Evolutionary conservation across 1,284 basidiomycete genomes (phyloP).

Genomic region (Leccinum subrobustum): DNA sequence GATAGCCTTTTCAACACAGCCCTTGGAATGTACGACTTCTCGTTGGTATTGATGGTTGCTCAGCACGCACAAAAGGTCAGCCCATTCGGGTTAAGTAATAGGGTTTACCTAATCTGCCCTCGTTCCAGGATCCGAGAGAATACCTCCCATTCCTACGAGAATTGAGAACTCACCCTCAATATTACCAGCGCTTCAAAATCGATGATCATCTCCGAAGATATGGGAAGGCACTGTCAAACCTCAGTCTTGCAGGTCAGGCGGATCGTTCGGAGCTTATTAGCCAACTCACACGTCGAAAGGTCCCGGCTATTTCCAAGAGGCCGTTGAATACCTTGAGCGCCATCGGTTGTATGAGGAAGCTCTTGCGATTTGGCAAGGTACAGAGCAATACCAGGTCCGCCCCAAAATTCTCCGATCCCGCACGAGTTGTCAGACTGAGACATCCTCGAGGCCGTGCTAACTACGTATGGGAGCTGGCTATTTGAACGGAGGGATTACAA

Average conservation of each 20-base stretch:
- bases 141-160: constrained; percentile 96
- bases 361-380: constrained; percentile 69
- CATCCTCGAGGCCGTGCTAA: constrained; percentile 53
- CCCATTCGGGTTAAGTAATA: background rate
- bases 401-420: background rate
- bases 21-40: constrained; percentile 98
- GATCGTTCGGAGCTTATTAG: background rate
- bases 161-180: constrained; percentile 75
- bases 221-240: constrained; percentile 73
- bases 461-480: constrained; percentile 86
- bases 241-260: constrained; percentile 68
- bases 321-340: constrained; percentile 75
- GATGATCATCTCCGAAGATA: constrained; percentile 89
- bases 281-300: constrained; percentile 38
- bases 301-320: constrained; percentile 72
- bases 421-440: constrained; percentile 4
- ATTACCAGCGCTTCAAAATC: constrained; percentile 89
- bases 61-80: constrained; percentile 94
- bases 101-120: constrained; percentile 8
- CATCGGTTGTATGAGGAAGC: constrained; percentile 80
- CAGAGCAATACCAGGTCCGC: constrained; percentile 62
- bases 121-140: constrained; percentile 86
- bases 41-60: constrained; percentile 92
- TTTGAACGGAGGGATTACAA: constrained; percentile 82
- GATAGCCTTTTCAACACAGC: constrained; percentile 92